Base-by-base conservation (phyloP, 108 stramenopile species). In the Conticribra guillardii region DNA sequence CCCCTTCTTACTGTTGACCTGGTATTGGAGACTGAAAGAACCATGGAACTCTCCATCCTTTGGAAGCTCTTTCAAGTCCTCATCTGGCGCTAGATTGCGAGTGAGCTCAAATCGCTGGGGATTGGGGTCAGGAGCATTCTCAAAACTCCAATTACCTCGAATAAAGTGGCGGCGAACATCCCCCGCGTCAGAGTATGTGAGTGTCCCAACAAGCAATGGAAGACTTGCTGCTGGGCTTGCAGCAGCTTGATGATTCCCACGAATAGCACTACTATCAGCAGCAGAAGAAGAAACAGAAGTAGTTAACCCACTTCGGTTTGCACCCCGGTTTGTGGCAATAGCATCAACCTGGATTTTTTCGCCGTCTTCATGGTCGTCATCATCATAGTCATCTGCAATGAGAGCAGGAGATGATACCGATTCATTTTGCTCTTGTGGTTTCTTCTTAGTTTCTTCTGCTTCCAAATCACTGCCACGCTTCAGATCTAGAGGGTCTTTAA, bases 101-200 rank as follows among this genome's bases (percentile, higher is more conserved):
- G 82, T 28, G 23, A 95, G 75, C 51, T 95, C 90, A 76, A 95
- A 95, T 30, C 88, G 79, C 61, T 91, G 90, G 8, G 90, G 85
- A 22, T 84, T 76, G 63, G 87, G 64, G 8, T 60, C 60, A 22
- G 62, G 71, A 23, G 82, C 78, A 67, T 85, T 82, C 67, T 90
- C 93, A 60, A 82, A 95, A 41, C 91, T 92, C 94, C 94, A 95
- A 72, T 78, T 92, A 9, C 94, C 94, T 21, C 89, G 88, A 61
- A 95, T 92, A 28, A 87, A 57, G 53, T 95, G 94, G 11, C 89
- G 85, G 14, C 91, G 79, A n/a, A 69, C 28, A 55, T 82, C 80
- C 31, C 81, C 67, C 26, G 85, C 82, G 26, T 71, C 69, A n/a
- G 64, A 69, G 68, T 88, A 95, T n/a, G 88, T 89, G 27, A 92